phyloP scores from a whole-genome alignment of 1,284 basidiomycete species.

The Cryptococcus amylolentus region DNA sequence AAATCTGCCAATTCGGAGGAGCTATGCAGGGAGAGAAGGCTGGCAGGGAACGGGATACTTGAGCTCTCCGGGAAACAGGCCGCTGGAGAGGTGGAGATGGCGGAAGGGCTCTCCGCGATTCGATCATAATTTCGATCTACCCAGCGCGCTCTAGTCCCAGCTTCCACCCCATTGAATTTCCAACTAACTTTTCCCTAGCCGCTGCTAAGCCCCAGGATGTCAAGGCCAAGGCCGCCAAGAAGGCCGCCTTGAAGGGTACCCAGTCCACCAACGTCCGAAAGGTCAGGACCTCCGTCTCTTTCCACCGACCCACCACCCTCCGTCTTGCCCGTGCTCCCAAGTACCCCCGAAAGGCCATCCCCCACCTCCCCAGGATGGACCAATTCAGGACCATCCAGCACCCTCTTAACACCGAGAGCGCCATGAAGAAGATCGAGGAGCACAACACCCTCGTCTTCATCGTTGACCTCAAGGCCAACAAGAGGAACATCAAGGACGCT shows the following conservation, averaged over 20 bases:
- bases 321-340: slow-evolving; percentile 77
- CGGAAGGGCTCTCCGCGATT: not conserved
- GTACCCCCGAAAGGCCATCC: slow-evolving; percentile 91
- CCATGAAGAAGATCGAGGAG: slow-evolving; percentile 92
- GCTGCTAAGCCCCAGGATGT: slow-evolving; percentile 55
- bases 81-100: not conserved
- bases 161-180: not conserved
- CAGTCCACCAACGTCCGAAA: slow-evolving; percentile 76
- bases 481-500: slow-evolving; percentile 97
- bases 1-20: not conserved
- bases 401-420: slow-evolving; percentile 59
- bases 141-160: not conserved
- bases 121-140: not conserved
- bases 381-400: slow-evolving; percentile 90
- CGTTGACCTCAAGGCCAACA: slow-evolving; percentile 92
- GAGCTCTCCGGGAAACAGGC: not conserved
- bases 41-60: not conserved
- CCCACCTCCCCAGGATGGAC: slow-evolving; percentile 95
- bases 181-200: slow-evolving; percentile 17
- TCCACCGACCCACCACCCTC: slow-evolving; percentile 96
- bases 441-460: slow-evolving; percentile 99
- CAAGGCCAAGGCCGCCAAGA: slow-evolving; percentile 93
- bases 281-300: slow-evolving; percentile 79
- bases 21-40: not conserved
- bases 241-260: slow-evolving; percentile 88